These are phyloP conservation scores for Russula olivacea DNA, from an alignment of 768 basidiomycete species.

Conservation along the genomic window DNA sequence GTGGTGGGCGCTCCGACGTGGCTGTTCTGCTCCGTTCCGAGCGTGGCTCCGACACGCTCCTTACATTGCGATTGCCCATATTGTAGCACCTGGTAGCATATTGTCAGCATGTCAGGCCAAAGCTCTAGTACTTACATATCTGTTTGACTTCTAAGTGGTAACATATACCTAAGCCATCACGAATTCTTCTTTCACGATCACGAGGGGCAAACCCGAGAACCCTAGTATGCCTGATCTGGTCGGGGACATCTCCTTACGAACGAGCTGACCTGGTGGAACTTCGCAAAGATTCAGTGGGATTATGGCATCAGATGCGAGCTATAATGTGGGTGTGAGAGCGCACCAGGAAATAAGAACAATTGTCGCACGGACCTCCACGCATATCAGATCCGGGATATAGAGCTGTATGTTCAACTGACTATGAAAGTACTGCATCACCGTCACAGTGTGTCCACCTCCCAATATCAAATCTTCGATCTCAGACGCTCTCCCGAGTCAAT, in stretches of 20 bases:
- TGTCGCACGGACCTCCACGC: slow-evolving; percentile 50
- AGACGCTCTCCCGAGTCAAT: slow-evolving; percentile 48
- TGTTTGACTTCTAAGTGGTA: no score
- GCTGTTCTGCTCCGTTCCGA: no score
- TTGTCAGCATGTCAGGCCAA: background rate
- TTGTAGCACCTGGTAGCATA: slow-evolving; percentile 45
- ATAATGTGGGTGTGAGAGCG: background rate
- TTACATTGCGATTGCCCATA: slow-evolving; percentile 38
- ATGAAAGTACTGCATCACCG: slow-evolving; percentile 58
- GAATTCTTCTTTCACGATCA: slow-evolving; percentile 50
- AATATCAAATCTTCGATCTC: slow-evolving; percentile 47
- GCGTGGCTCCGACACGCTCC: no score
- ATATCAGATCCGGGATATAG: slow-evolving; percentile 57
- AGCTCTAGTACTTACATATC: no score
- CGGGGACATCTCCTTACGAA: slow-evolving; percentile 62
- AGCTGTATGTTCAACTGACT: slow-evolving; percentile 47
- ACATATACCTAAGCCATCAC: slow-evolving; percentile 45
- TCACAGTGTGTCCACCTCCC: slow-evolving; percentile 49
- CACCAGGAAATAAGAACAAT: background rate
- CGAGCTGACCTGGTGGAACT: slow-evolving; percentile 60
- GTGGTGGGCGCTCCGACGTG: no score
- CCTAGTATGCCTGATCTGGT: slow-evolving; percentile 55
- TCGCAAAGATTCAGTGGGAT: slow-evolving; percentile 63
- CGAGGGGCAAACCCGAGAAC: slow-evolving; percentile 56
- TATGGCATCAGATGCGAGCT: slow-evolving; percentile 57